A percentile compares a stretch with the other conserved stretches of the same genome.
Conservation (phyloP, 768 basidiomycete genomes). For the Mycena albidolilacea region DNA sequence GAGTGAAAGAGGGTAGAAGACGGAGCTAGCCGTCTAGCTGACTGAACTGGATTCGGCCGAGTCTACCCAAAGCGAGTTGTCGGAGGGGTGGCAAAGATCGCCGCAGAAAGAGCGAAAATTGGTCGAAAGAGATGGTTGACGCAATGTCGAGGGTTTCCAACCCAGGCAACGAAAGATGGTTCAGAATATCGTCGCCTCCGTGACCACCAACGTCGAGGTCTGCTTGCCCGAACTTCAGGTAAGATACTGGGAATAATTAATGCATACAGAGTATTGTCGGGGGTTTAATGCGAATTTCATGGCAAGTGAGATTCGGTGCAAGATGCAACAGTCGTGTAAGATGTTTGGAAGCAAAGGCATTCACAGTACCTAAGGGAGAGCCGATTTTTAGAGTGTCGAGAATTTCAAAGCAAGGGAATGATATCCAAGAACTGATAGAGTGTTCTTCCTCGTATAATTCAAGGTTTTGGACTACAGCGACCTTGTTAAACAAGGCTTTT, state of each 20-base stretch:
- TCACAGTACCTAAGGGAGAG: background rate
- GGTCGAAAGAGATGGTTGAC: background rate
- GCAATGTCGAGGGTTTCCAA: background rate
- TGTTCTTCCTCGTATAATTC: background rate
- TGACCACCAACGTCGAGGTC: background rate
- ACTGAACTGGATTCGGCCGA: no score
- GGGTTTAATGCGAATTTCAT: background rate
- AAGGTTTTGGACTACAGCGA: background rate
- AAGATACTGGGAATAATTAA: background rate
- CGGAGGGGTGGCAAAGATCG: constrained; percentile 1
- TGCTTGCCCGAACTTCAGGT: background rate
- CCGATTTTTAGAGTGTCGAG: background rate
- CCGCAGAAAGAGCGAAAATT: background rate
- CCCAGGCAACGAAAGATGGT: background rate
- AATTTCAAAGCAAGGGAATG: background rate
- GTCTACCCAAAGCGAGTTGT: background rate
- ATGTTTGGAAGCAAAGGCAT: background rate
- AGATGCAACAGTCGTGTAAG: background rate
- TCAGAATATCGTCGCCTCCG: background rate
- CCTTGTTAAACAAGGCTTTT: background rate
- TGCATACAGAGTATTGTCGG: background rate
- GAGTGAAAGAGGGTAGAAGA: background rate
- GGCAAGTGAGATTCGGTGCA: background rate
- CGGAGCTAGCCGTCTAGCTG: background rate
- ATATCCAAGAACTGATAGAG: background rate